These are phyloP conservation scores for Calonectria pteridis DNA, from an alignment of 2,329 filamentous ascomycete species.

Conservation along the genomic window DNA sequence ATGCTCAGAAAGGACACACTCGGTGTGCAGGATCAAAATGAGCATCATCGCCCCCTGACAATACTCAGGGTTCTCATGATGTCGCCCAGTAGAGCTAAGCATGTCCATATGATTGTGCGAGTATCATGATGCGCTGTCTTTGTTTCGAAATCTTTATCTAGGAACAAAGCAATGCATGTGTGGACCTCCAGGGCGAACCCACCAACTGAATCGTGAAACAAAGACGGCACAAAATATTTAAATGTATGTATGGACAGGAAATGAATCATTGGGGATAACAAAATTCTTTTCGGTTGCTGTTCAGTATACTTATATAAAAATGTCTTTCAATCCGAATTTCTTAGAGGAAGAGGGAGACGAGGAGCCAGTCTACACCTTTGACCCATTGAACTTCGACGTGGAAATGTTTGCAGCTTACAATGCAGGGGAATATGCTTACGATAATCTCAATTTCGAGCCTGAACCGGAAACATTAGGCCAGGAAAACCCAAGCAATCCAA, in stretches of 20 bases:
- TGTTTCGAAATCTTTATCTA: neutral
- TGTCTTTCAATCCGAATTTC: neutral
- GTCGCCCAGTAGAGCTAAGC: neutral
- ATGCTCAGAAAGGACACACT: neutral
- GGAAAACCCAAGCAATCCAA: neutral
- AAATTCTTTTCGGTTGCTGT: neutral
- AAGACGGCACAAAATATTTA: neutral
- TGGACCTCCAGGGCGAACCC: neutral
- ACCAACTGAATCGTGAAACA: neutral
- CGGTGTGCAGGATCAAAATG: neutral
- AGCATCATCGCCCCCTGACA: too few relatives aligned
- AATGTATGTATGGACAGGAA: neutral
- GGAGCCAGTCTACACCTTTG: neutral
- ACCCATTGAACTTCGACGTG: neutral
- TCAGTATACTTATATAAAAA: neutral
- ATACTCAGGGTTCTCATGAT: neutral
- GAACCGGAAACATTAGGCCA: neutral
- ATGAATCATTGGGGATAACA: neutral
- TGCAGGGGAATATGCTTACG: neutral
- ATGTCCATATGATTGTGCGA: neutral
- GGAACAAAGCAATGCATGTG: neutral
- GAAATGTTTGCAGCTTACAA: neutral
- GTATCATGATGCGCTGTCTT: neutral
- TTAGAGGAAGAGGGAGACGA: too few relatives aligned
- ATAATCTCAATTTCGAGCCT: neutral